phyloP scores from a whole-genome alignment of 345 rosid genomes.

The Eucalyptus erythrocorys region DNA sequence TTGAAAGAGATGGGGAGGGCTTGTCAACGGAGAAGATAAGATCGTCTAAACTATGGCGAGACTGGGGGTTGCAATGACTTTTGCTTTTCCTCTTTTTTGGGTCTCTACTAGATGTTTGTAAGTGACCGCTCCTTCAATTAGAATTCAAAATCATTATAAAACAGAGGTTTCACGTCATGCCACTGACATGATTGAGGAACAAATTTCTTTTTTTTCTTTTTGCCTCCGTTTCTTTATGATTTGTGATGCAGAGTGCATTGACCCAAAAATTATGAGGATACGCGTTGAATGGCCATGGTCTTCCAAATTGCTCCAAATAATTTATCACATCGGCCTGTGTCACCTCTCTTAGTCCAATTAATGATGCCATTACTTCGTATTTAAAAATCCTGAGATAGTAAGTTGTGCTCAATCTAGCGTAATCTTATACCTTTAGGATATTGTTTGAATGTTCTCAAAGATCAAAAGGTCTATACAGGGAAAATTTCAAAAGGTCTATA shows the following conservation, averaged over 20 bases:
- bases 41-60: neutral
- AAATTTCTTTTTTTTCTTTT: no score
- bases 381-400: no score
- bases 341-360: no score
- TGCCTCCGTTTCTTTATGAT: neutral
- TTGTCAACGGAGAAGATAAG: rapidly evolving
- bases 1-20: no score
- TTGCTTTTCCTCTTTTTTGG: neutral
- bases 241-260: neutral
- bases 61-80: neutral
- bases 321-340: no score
- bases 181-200: neutral
- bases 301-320: neutral
- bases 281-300: neutral
- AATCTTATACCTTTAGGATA: neutral
- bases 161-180: neutral
- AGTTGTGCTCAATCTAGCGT: no score
- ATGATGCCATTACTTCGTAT: no score
- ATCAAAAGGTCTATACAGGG: neutral
- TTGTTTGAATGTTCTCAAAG: no score
- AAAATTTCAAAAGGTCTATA: neutral
- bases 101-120: no score
- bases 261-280: neutral
- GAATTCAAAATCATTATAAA: no score
- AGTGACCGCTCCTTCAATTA: no score